phyloP scores from a whole-genome alignment of 371 early-diverging fungal genomes.

The Mortierella sp. region DNA sequence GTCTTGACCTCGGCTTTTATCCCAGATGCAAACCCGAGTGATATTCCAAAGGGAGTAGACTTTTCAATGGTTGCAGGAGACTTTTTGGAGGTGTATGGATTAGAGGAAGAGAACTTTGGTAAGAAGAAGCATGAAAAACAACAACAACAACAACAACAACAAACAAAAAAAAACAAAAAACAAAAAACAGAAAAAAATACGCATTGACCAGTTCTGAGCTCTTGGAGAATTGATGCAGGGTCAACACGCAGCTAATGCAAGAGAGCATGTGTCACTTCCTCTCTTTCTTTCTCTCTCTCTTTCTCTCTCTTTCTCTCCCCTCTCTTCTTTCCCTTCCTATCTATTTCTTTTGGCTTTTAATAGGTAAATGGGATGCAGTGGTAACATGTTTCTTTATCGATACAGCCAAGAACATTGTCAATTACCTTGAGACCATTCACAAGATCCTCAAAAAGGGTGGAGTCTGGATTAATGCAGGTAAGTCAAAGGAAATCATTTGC shows the following conservation, averaged over 20 bases:
- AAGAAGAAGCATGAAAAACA: not conserved
- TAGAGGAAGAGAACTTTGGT: constrained; percentile 60
- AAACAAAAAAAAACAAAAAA: no score
- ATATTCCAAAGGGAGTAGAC: constrained; percentile 73
- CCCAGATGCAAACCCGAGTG: constrained; percentile 84
- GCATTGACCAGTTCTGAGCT: no score
- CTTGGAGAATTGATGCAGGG: no score
- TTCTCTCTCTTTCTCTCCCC: not conserved
- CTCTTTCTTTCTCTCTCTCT: not conserved
- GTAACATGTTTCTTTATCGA: constrained; percentile 98
- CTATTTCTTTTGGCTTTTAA: not conserved
- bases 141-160: no score
- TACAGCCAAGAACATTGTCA: constrained; percentile 91
- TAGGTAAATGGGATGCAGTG: constrained; percentile 86
- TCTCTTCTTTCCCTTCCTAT: not conserved
- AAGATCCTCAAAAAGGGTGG: constrained; percentile 82
- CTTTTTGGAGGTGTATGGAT: constrained; percentile 87
- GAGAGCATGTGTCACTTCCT: not conserved
- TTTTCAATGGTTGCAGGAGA: constrained; percentile 98
- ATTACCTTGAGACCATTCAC: constrained; percentile 87
- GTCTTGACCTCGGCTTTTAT: constrained; percentile 75
- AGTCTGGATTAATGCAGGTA: constrained; percentile 95
- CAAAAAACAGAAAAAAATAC: no score
- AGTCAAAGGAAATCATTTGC: constrained; percentile 16
- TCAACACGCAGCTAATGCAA: no score